These are phyloP conservation scores for Aspergillus pseudoviridinutans DNA, from an alignment of 2,329 filamentous ascomycete species.

Conservation along the genomic window DNA sequence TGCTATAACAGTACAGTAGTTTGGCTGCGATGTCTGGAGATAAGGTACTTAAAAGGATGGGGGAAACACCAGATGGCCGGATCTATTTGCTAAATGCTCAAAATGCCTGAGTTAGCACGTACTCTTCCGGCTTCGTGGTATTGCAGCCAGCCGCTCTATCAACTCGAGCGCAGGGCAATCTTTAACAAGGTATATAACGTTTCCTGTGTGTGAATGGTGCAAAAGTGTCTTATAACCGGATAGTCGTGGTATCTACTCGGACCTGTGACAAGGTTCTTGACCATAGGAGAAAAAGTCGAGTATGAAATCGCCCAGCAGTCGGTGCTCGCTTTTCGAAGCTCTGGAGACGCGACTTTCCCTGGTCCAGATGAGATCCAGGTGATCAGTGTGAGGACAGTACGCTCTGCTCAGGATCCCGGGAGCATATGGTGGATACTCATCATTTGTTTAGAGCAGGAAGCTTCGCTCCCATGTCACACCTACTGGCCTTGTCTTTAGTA, in stretches of 20 bases:
- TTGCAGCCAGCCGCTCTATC: slow-evolving; percentile 46
- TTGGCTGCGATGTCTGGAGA: background rate
- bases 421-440: background rate
- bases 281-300: slow-evolving; percentile 37
- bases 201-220: background rate
- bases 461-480: slow-evolving; percentile 43
- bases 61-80: background rate
- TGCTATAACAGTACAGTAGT: background rate
- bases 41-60: background rate
- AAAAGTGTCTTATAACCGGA: background rate
- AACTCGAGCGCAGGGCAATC: slow-evolving; percentile 48
- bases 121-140: slow-evolving; percentile 55
- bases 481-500: slow-evolving; percentile 52
- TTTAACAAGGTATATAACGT: slow-evolving; percentile 42
- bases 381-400: slow-evolving; percentile 30
- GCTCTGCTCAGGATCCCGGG: background rate
- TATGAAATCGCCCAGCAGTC: slow-evolving; percentile 51
- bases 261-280: slow-evolving; percentile 48
- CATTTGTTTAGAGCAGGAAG: slow-evolving; percentile 11
- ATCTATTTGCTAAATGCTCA: background rate
- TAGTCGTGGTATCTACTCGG: slow-evolving; percentile 53
- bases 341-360: slow-evolving; percentile 24
- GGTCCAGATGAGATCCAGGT: slow-evolving; percentile 39
- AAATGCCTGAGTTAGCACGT: slow-evolving; percentile 31
- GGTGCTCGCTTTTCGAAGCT: slow-evolving; percentile 37